Evolutionary conservation across 1,139 yeast genomes (phyloP).

Genomic region (Candida sp.): DNA sequence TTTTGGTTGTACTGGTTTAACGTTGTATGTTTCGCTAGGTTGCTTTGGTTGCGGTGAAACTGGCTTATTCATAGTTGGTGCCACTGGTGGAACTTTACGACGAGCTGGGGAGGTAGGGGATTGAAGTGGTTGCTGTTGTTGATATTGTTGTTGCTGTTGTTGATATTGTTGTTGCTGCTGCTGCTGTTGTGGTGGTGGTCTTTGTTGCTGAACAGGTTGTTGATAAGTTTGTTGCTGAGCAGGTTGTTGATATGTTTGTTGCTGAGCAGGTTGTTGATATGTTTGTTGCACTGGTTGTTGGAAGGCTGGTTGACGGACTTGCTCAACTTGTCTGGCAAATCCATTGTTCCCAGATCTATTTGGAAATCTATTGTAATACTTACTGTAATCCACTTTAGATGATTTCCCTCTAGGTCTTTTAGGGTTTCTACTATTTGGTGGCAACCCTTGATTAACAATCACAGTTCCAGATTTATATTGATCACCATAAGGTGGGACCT

Average conservation of each 20-base stretch:
- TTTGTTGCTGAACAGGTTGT: too few species aligned
- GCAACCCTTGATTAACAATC: conserved; percentile 75
- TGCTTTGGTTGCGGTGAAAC: conserved; percentile 9
- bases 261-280: conserved; percentile 5
- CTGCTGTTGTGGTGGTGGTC: conserved; percentile 5
- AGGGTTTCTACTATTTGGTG: conserved; percentile 66
- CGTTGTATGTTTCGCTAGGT: conserved; percentile 1
- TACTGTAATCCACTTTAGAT: conserved; percentile 40
- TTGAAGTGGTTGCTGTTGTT: too few species aligned
- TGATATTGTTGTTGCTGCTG: conserved; percentile 7
- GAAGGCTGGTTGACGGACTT: conserved; percentile 11
- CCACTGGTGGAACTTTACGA: conserved; percentile 11
- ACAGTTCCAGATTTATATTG: conserved; percentile 86
- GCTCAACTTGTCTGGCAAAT: conserved; percentile 15
- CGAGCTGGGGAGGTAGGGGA: conserved; percentile 5
- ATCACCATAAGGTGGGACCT: conserved; percentile 60
- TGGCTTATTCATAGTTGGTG: conserved; percentile 2
- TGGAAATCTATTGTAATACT: conserved; percentile 39
- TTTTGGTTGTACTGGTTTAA: conserved; percentile 14
- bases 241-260: conserved; percentile 12
- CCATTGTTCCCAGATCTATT: conserved; percentile 10
- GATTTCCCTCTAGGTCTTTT: conserved; percentile 59
- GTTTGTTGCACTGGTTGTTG: conserved; percentile 12
- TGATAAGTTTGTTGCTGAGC: conserved; percentile 15
- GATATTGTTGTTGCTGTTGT: conserved; percentile 7